Evolutionary conservation across 2,329 filamentous ascomycete genomes (phyloP).

Genomic region (Zymoseptoria crescenta): DNA sequence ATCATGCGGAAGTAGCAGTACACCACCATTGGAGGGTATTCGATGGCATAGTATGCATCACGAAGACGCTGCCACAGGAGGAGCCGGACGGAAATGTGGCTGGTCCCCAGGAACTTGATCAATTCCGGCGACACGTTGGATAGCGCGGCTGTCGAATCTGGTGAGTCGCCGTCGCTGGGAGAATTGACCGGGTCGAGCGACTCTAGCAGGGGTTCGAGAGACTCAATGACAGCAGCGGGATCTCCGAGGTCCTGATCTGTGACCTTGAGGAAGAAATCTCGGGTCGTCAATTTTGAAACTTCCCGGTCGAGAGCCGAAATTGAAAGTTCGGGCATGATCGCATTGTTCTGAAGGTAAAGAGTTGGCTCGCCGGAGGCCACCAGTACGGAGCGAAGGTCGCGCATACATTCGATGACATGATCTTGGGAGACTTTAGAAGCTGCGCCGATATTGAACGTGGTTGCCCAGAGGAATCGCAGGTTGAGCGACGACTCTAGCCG

Average conservation of each 20-base stretch:
- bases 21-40: conserved; percentile 79
- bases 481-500: conserved; percentile 36
- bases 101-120: conserved; percentile 73
- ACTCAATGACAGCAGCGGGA: conserved; percentile 79
- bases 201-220: conserved; percentile 83
- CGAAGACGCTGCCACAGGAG: conserved; percentile 88
- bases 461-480: conserved; percentile 60
- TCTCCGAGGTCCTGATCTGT: conserved; percentile 73
- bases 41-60: conserved; percentile 77
- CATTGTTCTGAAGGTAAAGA: conserved; percentile 70
- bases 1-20: conserved; percentile 81
- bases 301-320: conserved; percentile 77
- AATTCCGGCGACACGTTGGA: conserved; percentile 51
- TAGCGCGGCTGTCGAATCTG: background rate
- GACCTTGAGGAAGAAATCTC: conserved; percentile 89
- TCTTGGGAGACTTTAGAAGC: conserved; percentile 49
- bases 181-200: conserved; percentile 40
- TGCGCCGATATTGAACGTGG: conserved; percentile 53
- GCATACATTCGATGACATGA: conserved; percentile 54
- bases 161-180: background rate
- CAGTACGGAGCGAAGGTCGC: conserved; percentile 53
- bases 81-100: conserved; percentile 72
- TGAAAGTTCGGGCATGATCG: conserved; percentile 81
- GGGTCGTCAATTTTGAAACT: conserved; percentile 84
- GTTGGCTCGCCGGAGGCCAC: conserved; percentile 40